phyloP scores from a whole-genome alignment of 2,329 filamentous ascomycete genomes.

The Daldinia sp. region DNA sequence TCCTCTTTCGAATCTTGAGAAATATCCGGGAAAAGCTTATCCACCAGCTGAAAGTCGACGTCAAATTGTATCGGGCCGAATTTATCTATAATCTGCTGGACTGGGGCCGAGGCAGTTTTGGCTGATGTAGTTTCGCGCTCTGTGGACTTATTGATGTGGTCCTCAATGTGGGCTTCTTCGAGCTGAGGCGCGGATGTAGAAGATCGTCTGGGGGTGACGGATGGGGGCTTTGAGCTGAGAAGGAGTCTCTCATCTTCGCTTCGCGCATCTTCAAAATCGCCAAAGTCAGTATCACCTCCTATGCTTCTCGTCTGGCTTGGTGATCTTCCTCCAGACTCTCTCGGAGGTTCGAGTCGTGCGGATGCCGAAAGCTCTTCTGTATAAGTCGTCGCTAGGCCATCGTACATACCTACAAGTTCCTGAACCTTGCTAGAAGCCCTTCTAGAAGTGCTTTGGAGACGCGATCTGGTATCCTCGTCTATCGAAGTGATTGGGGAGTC shows the following conservation, averaged over 20 bases:
- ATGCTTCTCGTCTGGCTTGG: conserved; percentile 11
- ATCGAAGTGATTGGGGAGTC: conserved; percentile 57
- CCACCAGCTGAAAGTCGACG: conserved; percentile 34
- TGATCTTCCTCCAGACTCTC: conserved; percentile 19
- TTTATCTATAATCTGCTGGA: conserved; percentile 41
- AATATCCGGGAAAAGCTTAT: conserved; percentile 47
- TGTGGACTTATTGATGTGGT: neutral
- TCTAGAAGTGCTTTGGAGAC: conserved; percentile 37
- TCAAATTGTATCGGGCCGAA: conserved; percentile 43
- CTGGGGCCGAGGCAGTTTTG: conserved; percentile 8
- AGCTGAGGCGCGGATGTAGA: conserved; percentile 35
- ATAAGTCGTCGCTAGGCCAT: conserved; percentile 51
- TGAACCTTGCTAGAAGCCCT: conserved; percentile 57
- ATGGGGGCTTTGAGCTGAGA: conserved; percentile 5
- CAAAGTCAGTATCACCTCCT: conserved; percentile 32
- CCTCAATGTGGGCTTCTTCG: conserved; percentile 1
- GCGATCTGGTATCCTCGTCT: conserved; percentile 51
- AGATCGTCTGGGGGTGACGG: conserved; percentile 15
- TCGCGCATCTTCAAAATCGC: conserved; percentile 46
- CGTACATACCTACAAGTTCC: conserved; percentile 59
- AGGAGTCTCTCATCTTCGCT: conserved; percentile 6
- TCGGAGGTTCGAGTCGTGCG: conserved; percentile 13
- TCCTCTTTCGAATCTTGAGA: conserved; percentile 10
- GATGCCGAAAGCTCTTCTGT: conserved; percentile 41
- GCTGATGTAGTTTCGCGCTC: neutral